Evolutionary conservation across 2,329 filamentous ascomycete genomes (phyloP).

Genomic region (Pseudocercospora fijiensis): DNA sequence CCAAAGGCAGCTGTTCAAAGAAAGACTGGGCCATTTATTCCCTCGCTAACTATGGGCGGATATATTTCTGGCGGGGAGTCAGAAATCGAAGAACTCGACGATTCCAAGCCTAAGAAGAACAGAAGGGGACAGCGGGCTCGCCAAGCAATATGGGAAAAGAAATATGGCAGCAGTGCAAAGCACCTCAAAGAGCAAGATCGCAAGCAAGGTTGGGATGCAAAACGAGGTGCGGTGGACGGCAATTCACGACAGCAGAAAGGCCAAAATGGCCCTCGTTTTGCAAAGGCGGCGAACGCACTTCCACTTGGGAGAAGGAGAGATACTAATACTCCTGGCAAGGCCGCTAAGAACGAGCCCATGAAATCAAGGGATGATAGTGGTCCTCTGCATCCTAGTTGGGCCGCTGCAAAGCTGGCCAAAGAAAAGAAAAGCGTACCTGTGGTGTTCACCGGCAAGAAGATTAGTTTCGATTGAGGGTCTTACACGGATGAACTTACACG

Average conservation of each 20-base stretch:
- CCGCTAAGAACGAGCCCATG: constrained; percentile 28
- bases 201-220: constrained; percentile 59
- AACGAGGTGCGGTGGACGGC: constrained; percentile 52
- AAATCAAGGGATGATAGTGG: constrained; percentile 49
- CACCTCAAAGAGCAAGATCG: constrained; percentile 56
- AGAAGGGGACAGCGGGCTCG: constrained; percentile 74
- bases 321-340: not conserved
- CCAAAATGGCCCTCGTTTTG: constrained; percentile 13
- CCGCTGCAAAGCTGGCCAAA: constrained; percentile 61
- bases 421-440: constrained; percentile 48
- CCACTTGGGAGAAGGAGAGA: constrained; percentile 17
- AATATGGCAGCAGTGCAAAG: constrained; percentile 69
- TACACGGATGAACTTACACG: too few relatives aligned
- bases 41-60: constrained; percentile 71
- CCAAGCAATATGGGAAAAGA: constrained; percentile 77
- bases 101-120: constrained; percentile 64
- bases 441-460: constrained; percentile 59
- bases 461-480: constrained; percentile 60
- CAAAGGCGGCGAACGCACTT: constrained; percentile 23
- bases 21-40: constrained; percentile 58
- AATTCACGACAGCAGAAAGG: constrained; percentile 20
- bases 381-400: constrained; percentile 64
- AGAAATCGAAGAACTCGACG: constrained; percentile 57
- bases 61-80: constrained; percentile 78
- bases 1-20: constrained; percentile 43